Percentiles rank a stretch among this genome's conserved stretches.
Evolutionary conservation across 2,329 filamentous ascomycete genomes (phyloP).

Genomic region (Fusarium sp.): DNA sequence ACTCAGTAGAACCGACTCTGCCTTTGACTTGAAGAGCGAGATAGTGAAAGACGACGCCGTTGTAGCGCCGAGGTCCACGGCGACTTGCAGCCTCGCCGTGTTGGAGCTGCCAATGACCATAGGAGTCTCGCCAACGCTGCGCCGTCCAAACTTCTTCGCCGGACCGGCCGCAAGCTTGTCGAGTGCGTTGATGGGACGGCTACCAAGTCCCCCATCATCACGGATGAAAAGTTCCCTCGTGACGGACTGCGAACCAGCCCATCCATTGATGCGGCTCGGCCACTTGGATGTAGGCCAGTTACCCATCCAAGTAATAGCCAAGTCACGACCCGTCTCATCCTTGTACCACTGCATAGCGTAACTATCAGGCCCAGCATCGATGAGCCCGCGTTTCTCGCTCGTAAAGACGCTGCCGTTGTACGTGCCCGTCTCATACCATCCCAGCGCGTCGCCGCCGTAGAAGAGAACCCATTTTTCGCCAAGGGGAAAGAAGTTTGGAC

Average conservation of each 20-base stretch:
- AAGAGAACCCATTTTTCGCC: conserved; percentile 43
- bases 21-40: conserved; percentile 37
- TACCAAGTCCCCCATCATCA: conserved; percentile 43
- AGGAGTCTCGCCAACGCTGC: conserved; percentile 26
- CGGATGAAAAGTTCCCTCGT: conserved; percentile 44
- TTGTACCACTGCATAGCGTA: conserved; percentile 47
- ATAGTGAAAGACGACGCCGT: conserved; percentile 41
- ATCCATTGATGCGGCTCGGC: conserved; percentile 44
- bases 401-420: conserved; percentile 37
- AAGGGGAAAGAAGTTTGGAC: conserved; percentile 43
- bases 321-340: conserved; percentile 41
- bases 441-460: conserved; percentile 35
- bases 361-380: conserved; percentile 41
- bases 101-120: conserved; percentile 31
- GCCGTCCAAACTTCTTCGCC: conserved; percentile 19
- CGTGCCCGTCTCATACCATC: conserved; percentile 38
- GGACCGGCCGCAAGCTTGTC: conserved; percentile 31
- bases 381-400: conserved; percentile 39
- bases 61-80: conserved; percentile 36
- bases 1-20: conserved; percentile 38
- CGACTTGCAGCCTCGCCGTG: conserved; percentile 39
- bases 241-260: conserved; percentile 43
- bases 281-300: conserved; percentile 42
- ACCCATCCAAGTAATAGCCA: conserved; percentile 42
- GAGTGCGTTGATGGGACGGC: conserved; percentile 38